Evolutionary conservation across 192 early-diverging fungal genomes (phyloP).

Genomic region (Endogone sp.): DNA sequence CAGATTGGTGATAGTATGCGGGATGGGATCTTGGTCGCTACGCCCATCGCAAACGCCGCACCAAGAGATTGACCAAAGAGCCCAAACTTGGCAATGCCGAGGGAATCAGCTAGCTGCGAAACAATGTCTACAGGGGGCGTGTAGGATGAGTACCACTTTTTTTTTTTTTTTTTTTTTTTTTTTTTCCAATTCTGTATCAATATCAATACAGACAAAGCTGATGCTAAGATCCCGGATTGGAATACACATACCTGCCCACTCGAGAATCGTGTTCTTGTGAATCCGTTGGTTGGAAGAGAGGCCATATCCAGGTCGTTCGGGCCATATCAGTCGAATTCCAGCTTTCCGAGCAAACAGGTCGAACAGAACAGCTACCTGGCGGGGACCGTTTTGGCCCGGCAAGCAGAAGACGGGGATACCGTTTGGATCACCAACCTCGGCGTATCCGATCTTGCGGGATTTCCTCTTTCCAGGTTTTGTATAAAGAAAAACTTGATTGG

Average conservation of each 20-base stretch:
- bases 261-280: neutral
- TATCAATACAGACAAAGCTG: too few species aligned
- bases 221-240: neutral
- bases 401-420: neutral
- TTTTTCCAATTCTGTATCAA: too few species aligned
- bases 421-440: slow-evolving; percentile 1
- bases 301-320: slow-evolving; percentile 2
- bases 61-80: slow-evolving; percentile 1
- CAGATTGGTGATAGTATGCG: neutral
- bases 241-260: neutral
- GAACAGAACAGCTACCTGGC: neutral
- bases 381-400: neutral
- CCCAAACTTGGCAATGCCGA: slow-evolving; percentile 3
- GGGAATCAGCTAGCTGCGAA: neutral
- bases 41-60: neutral
- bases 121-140: neutral
- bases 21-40: neutral
- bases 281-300: neutral
- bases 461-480: too few species aligned
- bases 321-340: neutral
- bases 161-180: too few species aligned
- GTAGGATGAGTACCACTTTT: too few species aligned
- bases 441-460: neutral
- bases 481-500: too few species aligned
- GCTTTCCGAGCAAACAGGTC: neutral